These are phyloP conservation scores for Boletus subluridellus DNA, from an alignment of 1,284 basidiomycete species.

Conservation along the genomic window DNA sequence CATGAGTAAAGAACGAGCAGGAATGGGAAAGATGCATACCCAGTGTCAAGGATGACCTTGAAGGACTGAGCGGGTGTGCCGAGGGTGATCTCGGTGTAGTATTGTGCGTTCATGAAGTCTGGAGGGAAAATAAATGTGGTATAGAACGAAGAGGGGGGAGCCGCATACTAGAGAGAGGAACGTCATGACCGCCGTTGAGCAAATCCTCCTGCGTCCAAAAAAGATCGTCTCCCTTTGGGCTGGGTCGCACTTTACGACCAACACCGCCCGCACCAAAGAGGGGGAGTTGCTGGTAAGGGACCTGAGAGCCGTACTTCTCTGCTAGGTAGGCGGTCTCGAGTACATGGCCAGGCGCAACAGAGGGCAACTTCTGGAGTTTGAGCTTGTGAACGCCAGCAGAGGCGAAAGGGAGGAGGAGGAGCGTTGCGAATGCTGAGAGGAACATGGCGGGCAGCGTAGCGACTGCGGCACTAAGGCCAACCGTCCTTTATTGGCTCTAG, in stretches of 20 bases:
- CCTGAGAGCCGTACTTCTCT: slow-evolving; percentile 73
- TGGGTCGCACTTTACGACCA: slow-evolving; percentile 59
- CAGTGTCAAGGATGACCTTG: slow-evolving; percentile 87
- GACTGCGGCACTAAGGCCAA: slow-evolving; percentile 17
- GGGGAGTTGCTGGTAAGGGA: slow-evolving; percentile 57
- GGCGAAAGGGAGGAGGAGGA: slow-evolving; percentile 68
- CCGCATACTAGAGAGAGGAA: slow-evolving; percentile 85
- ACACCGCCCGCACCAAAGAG: slow-evolving; percentile 71
- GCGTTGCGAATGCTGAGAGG: slow-evolving; percentile 52
- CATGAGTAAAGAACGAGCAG: neutral
- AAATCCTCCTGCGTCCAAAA: slow-evolving; percentile 81
- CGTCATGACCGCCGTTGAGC: slow-evolving; percentile 76
- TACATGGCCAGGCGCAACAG: slow-evolving; percentile 56
- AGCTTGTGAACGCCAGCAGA: slow-evolving; percentile 75
- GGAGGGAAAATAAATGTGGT: slow-evolving; percentile 1
- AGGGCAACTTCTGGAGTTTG: slow-evolving; percentile 81
- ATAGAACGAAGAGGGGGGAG: neutral
- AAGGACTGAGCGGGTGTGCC: slow-evolving; percentile 82
- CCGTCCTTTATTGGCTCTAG: slow-evolving; percentile 14
- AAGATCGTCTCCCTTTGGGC: slow-evolving; percentile 57
- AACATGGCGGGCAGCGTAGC: slow-evolving; percentile 56
- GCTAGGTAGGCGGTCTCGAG: slow-evolving; percentile 80
- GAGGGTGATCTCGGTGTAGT: slow-evolving; percentile 86
- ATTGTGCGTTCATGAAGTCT: slow-evolving; percentile 99
- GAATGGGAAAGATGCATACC: slow-evolving; percentile 38